phyloP scores from a whole-genome alignment of 2,329 filamentous ascomycete species.

The Setomelanomma holmii region DNA sequence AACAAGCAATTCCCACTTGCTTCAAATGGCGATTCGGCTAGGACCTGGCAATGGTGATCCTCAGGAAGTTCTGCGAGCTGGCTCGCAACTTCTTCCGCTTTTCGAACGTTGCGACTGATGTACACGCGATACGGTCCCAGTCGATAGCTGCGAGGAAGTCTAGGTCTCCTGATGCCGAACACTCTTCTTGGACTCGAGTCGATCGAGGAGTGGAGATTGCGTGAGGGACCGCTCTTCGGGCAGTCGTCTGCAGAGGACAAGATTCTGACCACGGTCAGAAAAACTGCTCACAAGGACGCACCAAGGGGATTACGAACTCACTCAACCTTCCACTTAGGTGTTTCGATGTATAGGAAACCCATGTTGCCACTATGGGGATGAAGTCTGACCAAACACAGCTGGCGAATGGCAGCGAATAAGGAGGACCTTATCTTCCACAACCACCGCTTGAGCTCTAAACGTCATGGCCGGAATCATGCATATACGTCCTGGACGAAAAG shows the following conservation, averaged over 20 bases:
- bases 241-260: constrained; percentile 1
- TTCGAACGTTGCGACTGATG: no score
- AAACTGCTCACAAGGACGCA: neutral
- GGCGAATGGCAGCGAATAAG: neutral
- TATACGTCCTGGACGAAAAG: constrained; percentile 9
- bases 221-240: neutral
- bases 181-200: no score
- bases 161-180: no score
- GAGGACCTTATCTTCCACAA: constrained; percentile 19
- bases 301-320: constrained; percentile 9
- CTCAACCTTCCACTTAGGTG: constrained; percentile 10
- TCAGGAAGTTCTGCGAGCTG: no score
- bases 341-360: constrained; percentile 11
- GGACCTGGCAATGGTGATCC: no score
- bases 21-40: no score
- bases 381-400: constrained; percentile 6
- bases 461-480: neutral
- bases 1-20: no score
- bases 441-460: neutral
- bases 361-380: constrained; percentile 12
- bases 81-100: no score
- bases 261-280: neutral
- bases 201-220: no score
- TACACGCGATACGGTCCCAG: no score
- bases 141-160: no score